Evolutionary conservation across 768 basidiomycete genomes (phyloP), one percentile per base, ranked within the genome.

Genomic region (Dioszegia crocea): DNA sequence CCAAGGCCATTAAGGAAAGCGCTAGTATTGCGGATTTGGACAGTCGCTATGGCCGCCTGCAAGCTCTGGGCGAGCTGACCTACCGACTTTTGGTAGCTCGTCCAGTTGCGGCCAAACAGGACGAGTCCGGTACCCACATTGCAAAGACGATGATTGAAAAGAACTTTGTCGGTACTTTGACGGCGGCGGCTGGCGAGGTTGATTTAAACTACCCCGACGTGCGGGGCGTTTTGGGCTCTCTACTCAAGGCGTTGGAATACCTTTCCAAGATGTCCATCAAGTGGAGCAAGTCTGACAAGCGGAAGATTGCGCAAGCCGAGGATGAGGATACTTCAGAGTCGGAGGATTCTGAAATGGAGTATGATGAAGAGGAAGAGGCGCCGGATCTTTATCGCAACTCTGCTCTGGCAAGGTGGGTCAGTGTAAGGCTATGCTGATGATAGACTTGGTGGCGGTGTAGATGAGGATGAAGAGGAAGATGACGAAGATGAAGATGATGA

Each of bases 121-220:
- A 80, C 49, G 94, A 91, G 49, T 82, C 82, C n/a, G 87, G 87
- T 3, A 87, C 92, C 8, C 93, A 96, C 61, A 83, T 98, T 52
- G 91, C 94, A 21, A 97, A 97, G 79, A 83, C 93, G 62, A 99
- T 99, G 96, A 79, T 99, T 50, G 96, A 99, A 81, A 97, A 97
- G 80, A 89, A 89, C 71, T 93, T 90, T 63, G 96, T 97, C 16
- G 83, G 88, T 3, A 86, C 87, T 0, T 80, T 99, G 33, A 97
- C 96, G 0, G 87, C 81, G 41, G 87, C 91, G 11, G 81, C 97
- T 17, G 86, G 88, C 4, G 96, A 99, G 53, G 85, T 94, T 40
- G 96, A 99, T 71, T 83, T 98, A 38, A 96, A 96, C 73, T 97
- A 91, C 77, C 96, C 96, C 1, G 86, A 91, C 66, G 84, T 96